Base-by-base conservation (phyloP, 2,329 filamentous ascomycete genomes). In the Pestalotiopsis sp. region DNA sequence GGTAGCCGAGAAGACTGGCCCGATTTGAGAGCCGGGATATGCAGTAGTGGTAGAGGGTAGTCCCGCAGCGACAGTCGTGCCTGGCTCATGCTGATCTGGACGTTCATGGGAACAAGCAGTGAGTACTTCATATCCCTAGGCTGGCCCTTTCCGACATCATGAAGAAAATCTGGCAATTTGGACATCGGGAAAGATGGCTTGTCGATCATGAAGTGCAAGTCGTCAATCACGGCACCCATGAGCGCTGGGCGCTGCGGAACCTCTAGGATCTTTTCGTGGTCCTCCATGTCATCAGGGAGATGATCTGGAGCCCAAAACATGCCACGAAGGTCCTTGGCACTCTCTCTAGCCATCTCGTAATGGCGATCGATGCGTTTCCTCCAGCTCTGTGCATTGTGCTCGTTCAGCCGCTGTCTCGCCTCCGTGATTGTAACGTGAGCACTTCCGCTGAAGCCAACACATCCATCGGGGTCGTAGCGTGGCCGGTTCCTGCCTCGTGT, bases 101-200 rank as follows among this genome's bases (percentile, higher is more conserved):
- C 86, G 78, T 92, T 93, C 91, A 98, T 94, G 0, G 96, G 97
- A 12, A 99, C 85, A 20, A 99, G 86, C 23, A 99, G 85, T 11
- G 94, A 91, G 78, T 98, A 99, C 76, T 95, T 85, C 88, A 94
- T 99, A 75, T 97, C 91, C 71, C 90, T 86, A 1, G 96, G 96
- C 90, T 99, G 97, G 1, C 96, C 96, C 82, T 99, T 99, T n/a
- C 96, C 96, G 68, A 98, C 91, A 62, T 90, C 89, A 77, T 98
- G 88, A 31, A 99, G 83, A 77, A 97, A 99, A 17, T 92, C 88
- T 0, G 95, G 93, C 67, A 95, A 89, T 13, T 97, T 91, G 2
- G 89, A 85, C 69, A 97, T 83, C 0, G 94, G 92, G 77, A 99
- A 99, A 0, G 93, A 95, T 0, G 96, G 96, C 78, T 97, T 98